Base-by-base conservation (phyloP, 192 early-diverging fungal genomes). In the Mortierella antarctica region DNA sequence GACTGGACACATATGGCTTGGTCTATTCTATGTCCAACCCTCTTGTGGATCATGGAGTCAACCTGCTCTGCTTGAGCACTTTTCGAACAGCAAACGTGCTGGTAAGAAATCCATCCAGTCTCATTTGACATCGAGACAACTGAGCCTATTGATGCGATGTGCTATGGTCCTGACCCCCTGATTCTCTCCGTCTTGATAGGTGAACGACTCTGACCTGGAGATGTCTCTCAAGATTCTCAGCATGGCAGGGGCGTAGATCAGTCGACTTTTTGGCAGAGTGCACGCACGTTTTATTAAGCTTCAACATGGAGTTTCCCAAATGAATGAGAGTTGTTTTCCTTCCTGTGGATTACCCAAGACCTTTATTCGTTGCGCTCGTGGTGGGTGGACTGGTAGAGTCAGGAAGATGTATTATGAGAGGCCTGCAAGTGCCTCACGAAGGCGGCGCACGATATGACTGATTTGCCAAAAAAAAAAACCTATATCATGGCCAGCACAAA, bases 1-100 rank as follows among this genome's bases (percentile, higher is more conserved):
- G 87, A 41, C 56, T 80, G 58, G 89, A 91, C 62, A 88, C 86
- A 7, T 91, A 83, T 65, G 89, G 89, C 45, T 83, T 91, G 42
- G 89, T 91, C 0, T 91, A 85, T 54, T 88, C 84, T 9, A 90
- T 91, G 87, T 85, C 87, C 12, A 83, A 91, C 46, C 89, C 89
- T 7, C 71, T 91, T 7, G 83, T 86, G 2, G 67, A 56, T 11
- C 61, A 52, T 57, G 86, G 65, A 20, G 70, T 91, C 57, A 89
- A 91, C 57, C 52, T 91, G 44, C 73, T 91, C 18, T 91, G 86
- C 71, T 71, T 91, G 8, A 88, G 87, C 55, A 91, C 89, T 12
- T 88, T 70, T 49, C 82, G 71, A 15, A 90, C 89, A 1, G 87
- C 89, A 9, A 91, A 91, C 65, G 74, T 91, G 0, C 54, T 91